These are phyloP conservation scores for Eutypella sp. DNA, from an alignment of 2,329 filamentous ascomycete genomes.

Conservation along the genomic window DNA sequence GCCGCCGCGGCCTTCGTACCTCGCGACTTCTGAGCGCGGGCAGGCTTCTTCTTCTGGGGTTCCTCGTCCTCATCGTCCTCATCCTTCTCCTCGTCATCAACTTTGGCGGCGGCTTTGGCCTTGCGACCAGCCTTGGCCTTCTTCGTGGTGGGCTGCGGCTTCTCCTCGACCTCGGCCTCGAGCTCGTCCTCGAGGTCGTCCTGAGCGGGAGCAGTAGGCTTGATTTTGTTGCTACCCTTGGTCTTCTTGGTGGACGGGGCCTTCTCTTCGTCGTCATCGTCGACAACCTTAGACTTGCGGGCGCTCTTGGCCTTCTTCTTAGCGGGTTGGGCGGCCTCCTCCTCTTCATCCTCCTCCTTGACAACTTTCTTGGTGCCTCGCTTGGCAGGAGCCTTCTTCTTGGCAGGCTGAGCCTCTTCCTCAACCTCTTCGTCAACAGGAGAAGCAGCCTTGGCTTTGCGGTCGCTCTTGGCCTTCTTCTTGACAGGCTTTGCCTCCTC, in stretches of 20 bases:
- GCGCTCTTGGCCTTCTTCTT: constrained; percentile 33
- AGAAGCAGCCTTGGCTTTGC: constrained; percentile 24
- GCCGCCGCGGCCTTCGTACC: constrained; percentile 18
- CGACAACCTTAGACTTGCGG: neutral
- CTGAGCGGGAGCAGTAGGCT: too few species aligned
- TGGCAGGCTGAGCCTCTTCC: constrained; percentile 20
- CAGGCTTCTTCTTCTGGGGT: constrained; percentile 18
- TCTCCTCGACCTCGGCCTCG: too few species aligned
- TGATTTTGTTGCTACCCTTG: too few species aligned
- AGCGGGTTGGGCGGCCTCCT: constrained; percentile 27
- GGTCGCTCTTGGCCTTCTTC: constrained; percentile 31
- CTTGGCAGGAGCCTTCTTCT: too few species aligned
- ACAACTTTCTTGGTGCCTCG: too few species aligned
- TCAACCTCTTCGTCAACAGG: too few species aligned
- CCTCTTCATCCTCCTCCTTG: constrained; percentile 17
- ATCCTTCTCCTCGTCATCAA: constrained; percentile 19
- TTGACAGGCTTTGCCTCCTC: constrained; percentile 29
- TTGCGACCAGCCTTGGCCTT: too few species aligned
- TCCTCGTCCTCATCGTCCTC: constrained; percentile 21
- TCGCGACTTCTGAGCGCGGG: constrained; percentile 26
- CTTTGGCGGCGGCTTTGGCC: constrained; percentile 16
- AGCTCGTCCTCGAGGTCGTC: too few species aligned
- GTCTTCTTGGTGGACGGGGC: constrained; percentile 18
- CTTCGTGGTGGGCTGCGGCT: too few species aligned
- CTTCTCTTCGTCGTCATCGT: constrained; percentile 18